A percentile compares a stretch with the other conserved stretches of the same genome.
phyloP scores from a whole-genome alignment of 2,329 filamentous ascomycete species.

The Rosellinia necatrix region DNA sequence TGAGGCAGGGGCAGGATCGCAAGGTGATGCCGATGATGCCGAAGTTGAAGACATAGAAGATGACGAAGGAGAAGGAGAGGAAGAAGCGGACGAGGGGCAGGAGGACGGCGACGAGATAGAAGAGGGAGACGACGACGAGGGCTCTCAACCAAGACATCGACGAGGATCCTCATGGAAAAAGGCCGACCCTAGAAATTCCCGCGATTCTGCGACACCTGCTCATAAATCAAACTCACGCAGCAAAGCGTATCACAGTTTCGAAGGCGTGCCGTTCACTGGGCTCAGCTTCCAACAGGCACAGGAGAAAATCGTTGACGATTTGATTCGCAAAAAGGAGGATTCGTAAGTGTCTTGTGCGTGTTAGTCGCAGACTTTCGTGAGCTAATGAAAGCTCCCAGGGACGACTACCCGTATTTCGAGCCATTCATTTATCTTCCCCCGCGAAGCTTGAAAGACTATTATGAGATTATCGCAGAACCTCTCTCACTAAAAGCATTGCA shows the following conservation, averaged over 20 bases:
- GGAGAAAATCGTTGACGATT: conserved; percentile 79
- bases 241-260: conserved; percentile 58
- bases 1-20: conserved; percentile 35
- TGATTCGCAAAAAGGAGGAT: conserved; percentile 71
- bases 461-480: conserved; percentile 79
- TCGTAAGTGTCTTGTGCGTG: conserved; percentile 51
- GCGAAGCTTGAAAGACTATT: conserved; percentile 81
- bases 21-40: conserved; percentile 37
- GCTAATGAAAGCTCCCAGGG: conserved; percentile 50
- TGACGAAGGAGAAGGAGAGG: conserved; percentile 38
- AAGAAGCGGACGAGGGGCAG: conserved; percentile 37
- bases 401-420: conserved; percentile 70
- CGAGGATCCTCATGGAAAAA: conserved; percentile 37
- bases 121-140: conserved; percentile 32
- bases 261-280: conserved; percentile 67
- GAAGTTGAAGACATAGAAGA: conserved; percentile 38
- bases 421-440: conserved; percentile 81
- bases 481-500: conserved; percentile 78
- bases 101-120: conserved; percentile 33
- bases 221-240: conserved; percentile 39
- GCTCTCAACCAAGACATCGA: conserved; percentile 25
- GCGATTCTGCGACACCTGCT: conserved; percentile 36
- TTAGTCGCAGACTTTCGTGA: not conserved
- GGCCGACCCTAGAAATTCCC: conserved; percentile 42
- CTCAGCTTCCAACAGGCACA: conserved; percentile 84